phyloP scores from a whole-genome alignment of 2,329 filamentous ascomycete genomes.

The Cytospora paraplurivora region DNA sequence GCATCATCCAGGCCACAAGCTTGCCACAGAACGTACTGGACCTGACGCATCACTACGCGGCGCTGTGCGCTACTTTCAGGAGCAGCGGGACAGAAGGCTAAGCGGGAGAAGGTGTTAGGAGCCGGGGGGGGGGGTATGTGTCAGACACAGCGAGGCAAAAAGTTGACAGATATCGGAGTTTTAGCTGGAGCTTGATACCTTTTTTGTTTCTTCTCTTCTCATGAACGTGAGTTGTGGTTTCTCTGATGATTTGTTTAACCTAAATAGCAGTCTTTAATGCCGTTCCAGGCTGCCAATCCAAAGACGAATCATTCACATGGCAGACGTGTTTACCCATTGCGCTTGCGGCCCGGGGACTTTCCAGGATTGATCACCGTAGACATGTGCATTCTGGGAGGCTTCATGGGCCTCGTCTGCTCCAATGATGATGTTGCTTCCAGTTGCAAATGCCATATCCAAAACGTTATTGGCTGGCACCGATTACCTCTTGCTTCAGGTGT shows the following conservation, averaged over 20 bases:
- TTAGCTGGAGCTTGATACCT: slow-evolving; percentile 25
- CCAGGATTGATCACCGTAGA: no score
- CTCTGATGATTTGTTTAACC: slow-evolving; percentile 7
- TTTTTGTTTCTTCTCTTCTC: slow-evolving; percentile 14
- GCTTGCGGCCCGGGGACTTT: no score
- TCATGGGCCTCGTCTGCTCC: no score
- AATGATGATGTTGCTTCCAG: no score
- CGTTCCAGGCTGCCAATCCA: not conserved
- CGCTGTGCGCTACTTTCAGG: slow-evolving; percentile 89
- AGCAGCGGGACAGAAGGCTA: slow-evolving; percentile 90
- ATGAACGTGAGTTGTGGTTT: slow-evolving; percentile 9
- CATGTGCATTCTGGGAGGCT: no score
- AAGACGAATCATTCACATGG: no score
- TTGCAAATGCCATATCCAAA: no score
- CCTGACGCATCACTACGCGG: slow-evolving; percentile 93
- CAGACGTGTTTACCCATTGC: no score
- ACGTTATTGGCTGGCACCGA: no score
- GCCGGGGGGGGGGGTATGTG: not conserved
- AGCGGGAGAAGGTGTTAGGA: slow-evolving; percentile 28
- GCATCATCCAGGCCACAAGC: slow-evolving; percentile 94
- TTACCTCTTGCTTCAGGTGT: no score
- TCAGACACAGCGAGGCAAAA: slow-evolving; percentile 1
- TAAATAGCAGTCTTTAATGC: slow-evolving; percentile 12
- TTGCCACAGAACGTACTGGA: slow-evolving; percentile 91
- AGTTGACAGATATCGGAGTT: slow-evolving; percentile 14